Conservation (phyloP, 2,329 filamentous ascomycete genomes). For the Pseudopithomyces chartarum region DNA sequence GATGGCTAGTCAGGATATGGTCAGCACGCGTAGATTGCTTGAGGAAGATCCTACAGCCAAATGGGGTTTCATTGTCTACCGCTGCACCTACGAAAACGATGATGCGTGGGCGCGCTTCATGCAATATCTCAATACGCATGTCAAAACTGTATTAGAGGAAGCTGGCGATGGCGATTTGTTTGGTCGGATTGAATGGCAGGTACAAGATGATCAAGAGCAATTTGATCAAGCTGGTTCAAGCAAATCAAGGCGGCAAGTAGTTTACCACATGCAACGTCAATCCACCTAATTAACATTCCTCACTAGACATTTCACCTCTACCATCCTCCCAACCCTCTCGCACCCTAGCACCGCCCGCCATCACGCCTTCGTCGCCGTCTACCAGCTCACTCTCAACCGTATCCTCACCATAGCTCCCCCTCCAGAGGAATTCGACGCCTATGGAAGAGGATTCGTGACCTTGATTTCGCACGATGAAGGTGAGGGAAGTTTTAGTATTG, state of each 20-base stretch:
- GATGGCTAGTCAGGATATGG: background rate
- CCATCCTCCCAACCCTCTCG: background rate
- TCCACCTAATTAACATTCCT: background rate
- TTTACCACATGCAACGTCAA: background rate
- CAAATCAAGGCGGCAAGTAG: background rate
- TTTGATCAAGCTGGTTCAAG: background rate
- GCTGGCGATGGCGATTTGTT: constrained; percentile 7
- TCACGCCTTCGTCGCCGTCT: constrained; percentile 2
- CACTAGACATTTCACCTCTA: background rate
- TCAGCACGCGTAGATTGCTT: background rate
- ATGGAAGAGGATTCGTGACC: background rate
- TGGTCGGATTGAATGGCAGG: constrained; percentile 10
- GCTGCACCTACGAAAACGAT: constrained; percentile 13
- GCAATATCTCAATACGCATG: constrained; percentile 9
- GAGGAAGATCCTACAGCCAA: constrained; percentile 3
- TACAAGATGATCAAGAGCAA: constrained; percentile 5
- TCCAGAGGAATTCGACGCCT: background rate
- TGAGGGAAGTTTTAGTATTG: background rate
- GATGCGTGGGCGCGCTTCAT: constrained; percentile 10
- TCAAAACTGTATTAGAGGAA: background rate
- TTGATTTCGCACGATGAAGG: background rate
- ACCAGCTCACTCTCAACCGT: background rate
- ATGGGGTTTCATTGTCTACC: constrained; percentile 20
- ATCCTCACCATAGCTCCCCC: background rate
- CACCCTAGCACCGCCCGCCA: background rate